Percentiles rank a stretch among this genome's conserved stretches.
phyloP scores from a whole-genome alignment of 1,284 basidiomycete species.

The Amylostereum areolatum region DNA sequence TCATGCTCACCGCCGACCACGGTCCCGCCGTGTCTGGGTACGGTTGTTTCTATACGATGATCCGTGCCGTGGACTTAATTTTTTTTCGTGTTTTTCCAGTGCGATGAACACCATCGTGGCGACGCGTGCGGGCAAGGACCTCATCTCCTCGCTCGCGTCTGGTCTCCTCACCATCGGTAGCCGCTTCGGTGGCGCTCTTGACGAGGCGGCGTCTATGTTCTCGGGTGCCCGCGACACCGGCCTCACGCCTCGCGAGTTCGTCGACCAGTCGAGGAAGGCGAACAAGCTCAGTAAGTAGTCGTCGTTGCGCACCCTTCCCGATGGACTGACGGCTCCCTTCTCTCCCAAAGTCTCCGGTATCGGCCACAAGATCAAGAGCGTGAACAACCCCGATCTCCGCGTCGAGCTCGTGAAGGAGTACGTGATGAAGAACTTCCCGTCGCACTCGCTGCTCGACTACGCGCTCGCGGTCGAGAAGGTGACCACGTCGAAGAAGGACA shows the following conservation, averaged over 20 bases:
- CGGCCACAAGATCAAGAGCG: conserved; percentile 99
- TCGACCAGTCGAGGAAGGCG: conserved; percentile 91
- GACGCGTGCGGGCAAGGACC: conserved; percentile 96
- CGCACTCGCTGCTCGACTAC: conserved; percentile 89
- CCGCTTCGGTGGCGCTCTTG: conserved; percentile 98
- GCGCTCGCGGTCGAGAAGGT: conserved; percentile 98
- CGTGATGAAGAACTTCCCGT: conserved; percentile 93
- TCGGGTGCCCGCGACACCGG: conserved; percentile 87
- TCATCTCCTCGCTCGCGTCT: conserved; percentile 94
- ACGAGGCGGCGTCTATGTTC: conserved; percentile 97
- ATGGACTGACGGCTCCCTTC: conserved; percentile 2
- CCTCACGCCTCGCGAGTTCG: conserved; percentile 94
- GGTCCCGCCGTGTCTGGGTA: conserved; percentile 88
- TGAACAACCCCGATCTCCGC: conserved; percentile 95
- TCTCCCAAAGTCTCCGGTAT: conserved; percentile 87
- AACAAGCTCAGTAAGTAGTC: conserved; percentile 84
- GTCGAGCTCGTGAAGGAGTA: conserved; percentile 99
- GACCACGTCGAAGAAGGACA: conserved; percentile 97
- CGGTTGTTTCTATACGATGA: conserved; percentile 17
- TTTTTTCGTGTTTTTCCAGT: conserved; percentile 36
- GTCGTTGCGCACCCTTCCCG: background rate
- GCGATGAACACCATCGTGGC: conserved; percentile 99
- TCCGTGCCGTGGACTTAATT: background rate
- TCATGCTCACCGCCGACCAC: conserved; percentile 98
- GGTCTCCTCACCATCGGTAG: conserved; percentile 97